phyloP scores from a whole-genome alignment of 805 yeast genomes.

The Starmerella kuoi region DNA sequence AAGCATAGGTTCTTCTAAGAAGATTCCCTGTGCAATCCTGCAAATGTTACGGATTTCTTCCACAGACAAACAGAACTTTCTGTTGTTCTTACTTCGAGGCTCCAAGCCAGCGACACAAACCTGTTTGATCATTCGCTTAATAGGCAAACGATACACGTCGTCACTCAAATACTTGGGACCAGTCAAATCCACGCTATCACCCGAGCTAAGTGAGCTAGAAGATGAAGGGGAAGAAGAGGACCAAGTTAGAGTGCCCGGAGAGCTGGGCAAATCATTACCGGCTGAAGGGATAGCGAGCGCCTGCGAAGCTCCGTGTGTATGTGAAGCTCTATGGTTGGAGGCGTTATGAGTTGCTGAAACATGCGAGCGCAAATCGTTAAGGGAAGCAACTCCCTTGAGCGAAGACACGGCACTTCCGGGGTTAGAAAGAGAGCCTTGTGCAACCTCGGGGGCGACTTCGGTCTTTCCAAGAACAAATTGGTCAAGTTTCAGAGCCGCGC shows the following conservation, averaged over 20 bases:
- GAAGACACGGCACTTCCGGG: conserved; percentile 14
- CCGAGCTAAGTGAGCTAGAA: background rate
- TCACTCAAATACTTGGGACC: conserved; percentile 1
- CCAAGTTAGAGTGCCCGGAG: conserved; percentile 18
- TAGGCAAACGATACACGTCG: conserved; percentile 13
- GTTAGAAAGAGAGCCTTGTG: conserved; percentile 15
- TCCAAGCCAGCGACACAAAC: conserved; percentile 23
- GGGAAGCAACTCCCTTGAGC: conserved; percentile 16
- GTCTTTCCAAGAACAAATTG: conserved; percentile 17
- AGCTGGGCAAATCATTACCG: conserved; percentile 3
- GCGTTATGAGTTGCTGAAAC: too few species aligned
- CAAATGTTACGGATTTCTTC: conserved; percentile 78
- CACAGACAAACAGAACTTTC: conserved; percentile 60
- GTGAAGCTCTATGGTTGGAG: conserved; percentile 1
- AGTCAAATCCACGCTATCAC: background rate
- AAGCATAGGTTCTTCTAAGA: conserved; percentile 78
- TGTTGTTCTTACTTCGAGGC: conserved; percentile 4
- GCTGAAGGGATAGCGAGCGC: background rate
- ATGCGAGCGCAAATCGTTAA: background rate
- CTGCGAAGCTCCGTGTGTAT: background rate
- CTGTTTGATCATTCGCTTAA: conserved; percentile 22
- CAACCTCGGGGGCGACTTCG: conserved; percentile 15
- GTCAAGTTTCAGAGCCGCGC: conserved; percentile 17
- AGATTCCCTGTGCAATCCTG: conserved; percentile 70
- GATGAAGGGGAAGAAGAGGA: conserved; percentile 6